Evolutionary conservation across 148 eudicot species (phyloP), one percentile per base, ranked within the genome.

Genomic region (Fagopyrum esculentum): DNA sequence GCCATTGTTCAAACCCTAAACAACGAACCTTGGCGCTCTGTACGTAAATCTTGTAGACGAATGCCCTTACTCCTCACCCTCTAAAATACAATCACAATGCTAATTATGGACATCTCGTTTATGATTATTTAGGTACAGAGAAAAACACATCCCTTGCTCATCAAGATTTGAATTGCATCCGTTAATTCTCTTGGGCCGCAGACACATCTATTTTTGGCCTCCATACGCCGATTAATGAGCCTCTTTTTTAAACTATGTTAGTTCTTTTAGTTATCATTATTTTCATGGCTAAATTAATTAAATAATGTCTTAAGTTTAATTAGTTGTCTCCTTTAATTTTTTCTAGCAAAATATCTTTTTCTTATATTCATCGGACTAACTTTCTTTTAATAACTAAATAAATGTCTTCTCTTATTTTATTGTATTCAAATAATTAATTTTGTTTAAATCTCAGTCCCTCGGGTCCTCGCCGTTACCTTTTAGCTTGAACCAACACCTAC

Each of bases 1-100:
- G 86, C 78, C 89, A 87, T 84, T 45, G 69, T 52, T 74, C 43
- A 74, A 82, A 82, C 82, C 83, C 87, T 80, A 72, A 61, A 19
- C 74, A 47, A n/a, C 45, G 7, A 40, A 64, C 11, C 70, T 64
- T 64, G 45, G 46, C 17, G 45, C 46, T 64, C 46, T 64, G 46
- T 64, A n/a, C 46, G 71, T 40, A 43, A 43, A 63, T 29, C 69
- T 63, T 30, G 45, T 9, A 29, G 47, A 6, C 47, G 70, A 64
- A 66, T 4, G 6, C 9, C 7, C 71, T 66, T 19, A 35, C 17
- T 66, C 71, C 47, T 43, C 71, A 46, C 17, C 43, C 71, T 66
- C 71, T 66, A 43, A 40, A 35, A 66, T 40, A 66, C 45, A n/a
- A 66, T 19, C 19, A 40, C 71, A 9, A 66, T 43, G 46, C 71